Evolutionary conservation across 306 rosid species (phyloP), one percentile per base, ranked within the genome.

Genomic region (Citrullus amarus): DNA sequence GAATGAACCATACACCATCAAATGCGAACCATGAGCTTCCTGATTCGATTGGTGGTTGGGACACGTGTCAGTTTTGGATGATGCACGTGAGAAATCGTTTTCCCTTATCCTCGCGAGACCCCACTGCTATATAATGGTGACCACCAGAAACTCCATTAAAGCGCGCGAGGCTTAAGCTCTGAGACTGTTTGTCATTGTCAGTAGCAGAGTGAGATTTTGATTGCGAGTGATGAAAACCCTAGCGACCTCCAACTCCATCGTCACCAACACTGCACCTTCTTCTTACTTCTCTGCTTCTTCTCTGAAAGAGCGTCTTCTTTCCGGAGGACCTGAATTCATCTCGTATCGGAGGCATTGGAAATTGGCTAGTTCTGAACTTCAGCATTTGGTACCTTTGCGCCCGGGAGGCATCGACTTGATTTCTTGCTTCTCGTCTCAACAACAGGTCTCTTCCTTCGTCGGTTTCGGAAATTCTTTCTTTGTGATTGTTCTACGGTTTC

Each of bases 201-300:
- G 76, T 22, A 3, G 20, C 76, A 20, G 36, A 44, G 34, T 43
- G 56, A 69, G 75, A 69, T 69, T 41, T 18, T 69, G 36, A 7
- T 14, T 10, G 51, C 11, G n/a, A 72, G 77, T 46, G 77, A 72
- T 72, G 77, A 28, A 50, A 72, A 28, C 77, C 77, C 77, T 72
- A 72, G 77, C 43, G 58, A 72, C 14, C 44, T 72, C 15, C 41
- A 72, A 15, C 14, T 50, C 22, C 44, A 14, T 13, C 38, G 13
- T 46, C 76, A 38, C n/a, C n/a, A 69, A 43, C 57, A 1, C 0
- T 28, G 1, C 60, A 15, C 14, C 10, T 48, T 34, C 57, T 6
- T 7, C 44, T 50, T 25, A 14, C 60, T 50, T 48, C 54, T 48
- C 76, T 43, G 9, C 56, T 71, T 15, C 59, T 43, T 70, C 32